These are phyloP conservation scores for Phytophthora pluvialis DNA, from an alignment of 352 stramenopile species.

Conservation along the genomic window DNA sequence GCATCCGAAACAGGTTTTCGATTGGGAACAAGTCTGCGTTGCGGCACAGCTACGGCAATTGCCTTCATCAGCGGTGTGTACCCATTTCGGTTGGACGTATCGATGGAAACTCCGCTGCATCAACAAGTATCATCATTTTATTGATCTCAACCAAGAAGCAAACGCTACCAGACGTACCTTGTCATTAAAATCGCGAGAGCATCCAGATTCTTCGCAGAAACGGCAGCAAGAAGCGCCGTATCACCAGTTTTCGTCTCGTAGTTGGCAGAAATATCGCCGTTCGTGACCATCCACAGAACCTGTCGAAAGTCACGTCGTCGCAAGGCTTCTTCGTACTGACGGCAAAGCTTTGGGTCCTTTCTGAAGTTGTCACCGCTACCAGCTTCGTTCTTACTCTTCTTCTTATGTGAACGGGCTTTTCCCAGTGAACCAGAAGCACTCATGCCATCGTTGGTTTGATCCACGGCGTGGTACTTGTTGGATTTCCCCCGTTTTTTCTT, in stretches of 20 bases:
- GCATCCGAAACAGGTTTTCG: not conserved
- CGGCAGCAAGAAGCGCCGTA: slow-evolving; percentile 62
- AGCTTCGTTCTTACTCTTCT: slow-evolving; percentile 3
- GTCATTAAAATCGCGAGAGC: slow-evolving; percentile 52
- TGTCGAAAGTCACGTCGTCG: slow-evolving; percentile 61
- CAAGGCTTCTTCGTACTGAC: slow-evolving; percentile 60
- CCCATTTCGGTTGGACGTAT: slow-evolving; percentile 54
- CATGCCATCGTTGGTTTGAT: not conserved
- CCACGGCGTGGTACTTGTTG: slow-evolving; percentile 25
- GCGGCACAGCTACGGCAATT: slow-evolving; percentile 49
- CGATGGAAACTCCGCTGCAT: slow-evolving; percentile 62
- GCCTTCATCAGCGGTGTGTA: slow-evolving; percentile 84
- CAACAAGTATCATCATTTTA: not conserved
- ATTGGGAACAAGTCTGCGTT: slow-evolving; percentile 9
- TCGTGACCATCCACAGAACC: slow-evolving; percentile 78
- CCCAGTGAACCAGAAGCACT: slow-evolving; percentile 16
- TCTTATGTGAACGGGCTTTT: slow-evolving; percentile 1
- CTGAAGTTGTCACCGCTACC: not conserved
- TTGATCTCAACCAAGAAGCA: not conserved
- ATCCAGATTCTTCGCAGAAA: slow-evolving; percentile 51
- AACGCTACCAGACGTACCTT: slow-evolving; percentile 34
- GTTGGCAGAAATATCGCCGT: slow-evolving; percentile 48
- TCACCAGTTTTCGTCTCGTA: slow-evolving; percentile 67
- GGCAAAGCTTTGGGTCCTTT: slow-evolving; percentile 24
- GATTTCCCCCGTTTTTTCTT: slow-evolving; percentile 27